Conservation (phyloP, 495 filamentous ascomycete species). For the Podospora conica region DNA sequence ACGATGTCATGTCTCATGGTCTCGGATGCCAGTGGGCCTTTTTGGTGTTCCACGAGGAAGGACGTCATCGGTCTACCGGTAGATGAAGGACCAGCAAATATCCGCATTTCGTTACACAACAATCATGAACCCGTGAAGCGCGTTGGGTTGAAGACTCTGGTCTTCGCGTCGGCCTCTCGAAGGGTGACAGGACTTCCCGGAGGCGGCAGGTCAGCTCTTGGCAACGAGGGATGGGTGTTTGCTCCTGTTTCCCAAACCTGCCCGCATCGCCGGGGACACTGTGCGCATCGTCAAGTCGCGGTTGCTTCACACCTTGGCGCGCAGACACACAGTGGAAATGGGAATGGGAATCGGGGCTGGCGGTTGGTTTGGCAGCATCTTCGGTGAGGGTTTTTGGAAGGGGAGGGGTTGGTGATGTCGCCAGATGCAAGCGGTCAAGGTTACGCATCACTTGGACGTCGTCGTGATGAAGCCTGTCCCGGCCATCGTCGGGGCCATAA, state of each 20-base stretch:
- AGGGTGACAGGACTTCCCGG: no score
- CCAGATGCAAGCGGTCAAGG: neutral
- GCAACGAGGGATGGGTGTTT: neutral
- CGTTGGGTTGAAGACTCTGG: neutral
- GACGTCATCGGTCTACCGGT: neutral
- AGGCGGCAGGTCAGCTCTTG: neutral
- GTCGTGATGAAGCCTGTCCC: neutral
- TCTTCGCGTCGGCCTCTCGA: neutral
- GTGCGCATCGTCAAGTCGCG: neutral
- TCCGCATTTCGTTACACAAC: neutral
- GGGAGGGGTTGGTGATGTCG: neutral
- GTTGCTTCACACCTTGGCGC: neutral
- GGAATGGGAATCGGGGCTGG: neutral
- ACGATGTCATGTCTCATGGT: no score
- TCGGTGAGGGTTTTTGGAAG: neutral
- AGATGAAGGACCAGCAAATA: no score
- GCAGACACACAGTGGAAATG: neutral
- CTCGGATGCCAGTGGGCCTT: neutral
- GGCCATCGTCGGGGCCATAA: no score
- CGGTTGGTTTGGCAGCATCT: neutral
- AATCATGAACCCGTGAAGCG: no score
- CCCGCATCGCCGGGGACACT: no score
- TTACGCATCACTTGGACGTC: neutral
- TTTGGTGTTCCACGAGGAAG: neutral
- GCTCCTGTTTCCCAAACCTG: neutral